These are phyloP conservation scores for Sisymbrium irio DNA, from an alignment of 345 rosid genomes.

Conservation along the genomic window DNA sequence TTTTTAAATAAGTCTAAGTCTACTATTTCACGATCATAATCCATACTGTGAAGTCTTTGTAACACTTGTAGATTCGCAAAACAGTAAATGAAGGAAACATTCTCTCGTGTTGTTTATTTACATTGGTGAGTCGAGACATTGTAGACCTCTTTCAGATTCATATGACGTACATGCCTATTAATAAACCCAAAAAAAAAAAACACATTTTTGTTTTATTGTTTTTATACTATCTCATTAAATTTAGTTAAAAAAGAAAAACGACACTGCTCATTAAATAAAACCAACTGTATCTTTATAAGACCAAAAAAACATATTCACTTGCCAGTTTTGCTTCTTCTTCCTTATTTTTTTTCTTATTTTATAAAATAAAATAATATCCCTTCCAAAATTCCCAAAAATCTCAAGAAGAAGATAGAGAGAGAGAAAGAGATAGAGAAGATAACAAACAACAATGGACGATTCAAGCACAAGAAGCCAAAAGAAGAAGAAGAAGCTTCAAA, in stretches of 20 bases:
- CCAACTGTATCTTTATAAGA: neutral
- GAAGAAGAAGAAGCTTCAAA: constrained; percentile 23
- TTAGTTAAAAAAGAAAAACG: neutral
- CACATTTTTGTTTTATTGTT: neutral
- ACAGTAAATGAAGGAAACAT: constrained; percentile 23
- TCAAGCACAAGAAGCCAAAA: constrained; percentile 31
- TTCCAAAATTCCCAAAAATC: constrained; percentile 3
- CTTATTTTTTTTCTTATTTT: neutral
- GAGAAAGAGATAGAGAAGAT: neutral
- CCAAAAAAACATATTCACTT: constrained; percentile 4
- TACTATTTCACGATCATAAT: neutral
- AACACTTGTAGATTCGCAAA: neutral
- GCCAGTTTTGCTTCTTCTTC: neutral
- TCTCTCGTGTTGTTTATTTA: constrained; percentile 26
- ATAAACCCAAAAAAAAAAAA: neutral
- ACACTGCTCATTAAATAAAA: neutral
- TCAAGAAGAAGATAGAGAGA: constrained; percentile 12
- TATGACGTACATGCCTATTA: constrained; percentile 17
- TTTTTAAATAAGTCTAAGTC: neutral
- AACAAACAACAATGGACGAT: constrained; percentile 28
- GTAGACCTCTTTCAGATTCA: constrained; percentile 23
- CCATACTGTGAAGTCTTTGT: constrained; percentile 1
- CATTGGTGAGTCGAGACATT: constrained; percentile 24
- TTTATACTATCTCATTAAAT: neutral
- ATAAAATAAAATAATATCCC: neutral